phyloP scores from a whole-genome alignment of 2,329 filamentous ascomycete species.

The Plenodomus lindquistii region DNA sequence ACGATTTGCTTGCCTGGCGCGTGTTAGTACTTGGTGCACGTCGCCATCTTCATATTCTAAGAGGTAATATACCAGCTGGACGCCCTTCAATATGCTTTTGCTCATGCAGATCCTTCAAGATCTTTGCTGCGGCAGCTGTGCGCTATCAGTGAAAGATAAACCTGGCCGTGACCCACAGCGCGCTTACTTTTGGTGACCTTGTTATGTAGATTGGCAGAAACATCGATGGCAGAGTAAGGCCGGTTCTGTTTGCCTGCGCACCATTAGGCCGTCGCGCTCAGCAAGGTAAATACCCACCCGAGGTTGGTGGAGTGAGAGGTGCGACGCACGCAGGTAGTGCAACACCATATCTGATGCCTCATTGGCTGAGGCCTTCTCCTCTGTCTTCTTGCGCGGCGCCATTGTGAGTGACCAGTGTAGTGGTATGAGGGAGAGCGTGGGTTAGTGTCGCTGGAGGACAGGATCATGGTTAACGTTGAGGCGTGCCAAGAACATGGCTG shows the following conservation, averaged over 20 bases:
- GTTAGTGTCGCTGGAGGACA: neutral
- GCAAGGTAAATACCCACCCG: neutral
- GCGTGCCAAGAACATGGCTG: constrained; percentile 5
- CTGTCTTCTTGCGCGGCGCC: constrained; percentile 45
- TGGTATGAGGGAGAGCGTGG: neutral
- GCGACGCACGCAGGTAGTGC: constrained; percentile 54
- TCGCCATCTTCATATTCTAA: neutral
- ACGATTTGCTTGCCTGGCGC: constrained; percentile 62
- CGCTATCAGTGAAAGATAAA: constrained; percentile 12
- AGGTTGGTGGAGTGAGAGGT: neutral
- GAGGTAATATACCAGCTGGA: constrained; percentile 55
- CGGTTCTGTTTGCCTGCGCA: constrained; percentile 55
- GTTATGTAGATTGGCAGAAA: constrained; percentile 65
- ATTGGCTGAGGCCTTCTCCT: constrained; percentile 40
- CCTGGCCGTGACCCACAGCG: neutral
- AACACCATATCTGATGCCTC: constrained; percentile 51
- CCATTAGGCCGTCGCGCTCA: constrained; percentile 3
- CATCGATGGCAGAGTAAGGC: constrained; percentile 61
- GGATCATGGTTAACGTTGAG: constrained; percentile 7
- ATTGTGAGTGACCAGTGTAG: constrained; percentile 14
- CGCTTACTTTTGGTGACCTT: constrained; percentile 59
- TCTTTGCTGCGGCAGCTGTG: constrained; percentile 61
- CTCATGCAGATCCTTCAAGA: constrained; percentile 66
- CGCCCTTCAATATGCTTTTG: constrained; percentile 62
- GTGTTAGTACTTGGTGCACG: neutral